Evolutionary conservation across 176 grass and related monocot genomes (phyloP), one percentile per base, ranked within the genome.

Genomic region (Aegilops umbellulata): DNA sequence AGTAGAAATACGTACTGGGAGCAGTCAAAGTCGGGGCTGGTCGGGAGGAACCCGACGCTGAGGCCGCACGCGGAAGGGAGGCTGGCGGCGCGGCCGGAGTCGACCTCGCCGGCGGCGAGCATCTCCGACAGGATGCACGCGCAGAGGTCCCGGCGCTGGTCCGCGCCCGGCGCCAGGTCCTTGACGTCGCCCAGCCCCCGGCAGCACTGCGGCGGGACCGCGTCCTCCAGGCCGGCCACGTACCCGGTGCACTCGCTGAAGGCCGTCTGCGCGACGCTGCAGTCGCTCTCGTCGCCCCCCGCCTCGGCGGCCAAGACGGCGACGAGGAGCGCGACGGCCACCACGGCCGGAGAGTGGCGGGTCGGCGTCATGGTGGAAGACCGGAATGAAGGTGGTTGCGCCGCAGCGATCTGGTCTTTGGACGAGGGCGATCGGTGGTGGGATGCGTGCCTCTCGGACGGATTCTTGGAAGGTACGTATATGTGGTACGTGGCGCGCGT

Each of bases 31-130:
- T 13, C 15, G 44, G 68, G 24, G 58, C 6, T 80, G 44, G 44
- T 47, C 0, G 94, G 94, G 74, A 57, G 17, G 17, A 19, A 20
- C 91, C 94, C 0, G 89, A 84, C 41, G 94, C 13, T 47, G 44
- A 47, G 44, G 11, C 13, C 10, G 13, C 44, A 47, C 44, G 44
- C 44, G 44, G 44, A 47, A 1, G 44, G 44, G 44, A 47, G 4
- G 12, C 29, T 13, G 10, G 41, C 66, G 82, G 67, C 87, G 24
- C 82, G 75, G 24, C 53, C 32, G 19, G 57, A 6, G 19, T 74
- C 10, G 31, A 85, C 2, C 31, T 12, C 32, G 55, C 69, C 80
- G 76, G 60, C 85, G 10, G 76, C 24, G 16, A 22, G 68, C 76
- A 85, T 39, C 67, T 89, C 76, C 8, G 29, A 23, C 31, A 89